Evolutionary conservation across 1,139 yeast species (phyloP).

Genomic region (Yamadazyma triangularis): DNA sequence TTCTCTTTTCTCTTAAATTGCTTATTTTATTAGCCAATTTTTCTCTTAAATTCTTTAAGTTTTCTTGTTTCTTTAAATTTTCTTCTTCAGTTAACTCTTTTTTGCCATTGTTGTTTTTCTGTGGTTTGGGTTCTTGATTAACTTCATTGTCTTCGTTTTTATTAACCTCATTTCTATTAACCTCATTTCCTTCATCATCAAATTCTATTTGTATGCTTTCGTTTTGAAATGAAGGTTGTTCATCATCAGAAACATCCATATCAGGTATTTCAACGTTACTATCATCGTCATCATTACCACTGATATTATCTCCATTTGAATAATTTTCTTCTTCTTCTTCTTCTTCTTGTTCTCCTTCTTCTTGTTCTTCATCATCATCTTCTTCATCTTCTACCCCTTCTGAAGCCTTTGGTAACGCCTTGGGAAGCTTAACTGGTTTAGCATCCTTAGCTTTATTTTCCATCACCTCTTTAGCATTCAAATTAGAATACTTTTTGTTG

Average conservation of each 20-base stretch:
- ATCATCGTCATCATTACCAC: too few species aligned
- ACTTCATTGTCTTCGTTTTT: constrained; percentile 15
- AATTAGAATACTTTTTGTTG: constrained; percentile 20
- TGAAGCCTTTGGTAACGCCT: constrained; percentile 6
- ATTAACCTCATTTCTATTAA: constrained; percentile 10
- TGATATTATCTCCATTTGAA: too few species aligned
- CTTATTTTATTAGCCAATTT: constrained; percentile 72
- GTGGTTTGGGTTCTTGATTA: too few species aligned
- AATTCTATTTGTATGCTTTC: constrained; percentile 49
- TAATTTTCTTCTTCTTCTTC: too few species aligned
- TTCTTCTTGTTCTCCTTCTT: too few species aligned
- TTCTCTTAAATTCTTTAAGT: constrained; percentile 61
- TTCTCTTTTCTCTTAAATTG: constrained; percentile 70
- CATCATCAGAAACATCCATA: constrained; percentile 12
- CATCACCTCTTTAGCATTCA: constrained; percentile 65
- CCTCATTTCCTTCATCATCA: constrained; percentile 75
- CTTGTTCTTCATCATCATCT: too few species aligned
- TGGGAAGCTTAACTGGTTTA: constrained; percentile 54
- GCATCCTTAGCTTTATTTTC: constrained; percentile 54
- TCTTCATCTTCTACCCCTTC: constrained; percentile 13
- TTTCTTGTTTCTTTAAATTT: constrained; percentile 46
- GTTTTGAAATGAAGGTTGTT: constrained; percentile 1
- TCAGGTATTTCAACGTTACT: constrained; percentile 12
- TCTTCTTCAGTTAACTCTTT: constrained; percentile 40
- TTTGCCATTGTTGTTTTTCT: too few species aligned